Conservation (phyloP, 1,139 yeast genomes). For the Candida sanyaensis region DNA sequence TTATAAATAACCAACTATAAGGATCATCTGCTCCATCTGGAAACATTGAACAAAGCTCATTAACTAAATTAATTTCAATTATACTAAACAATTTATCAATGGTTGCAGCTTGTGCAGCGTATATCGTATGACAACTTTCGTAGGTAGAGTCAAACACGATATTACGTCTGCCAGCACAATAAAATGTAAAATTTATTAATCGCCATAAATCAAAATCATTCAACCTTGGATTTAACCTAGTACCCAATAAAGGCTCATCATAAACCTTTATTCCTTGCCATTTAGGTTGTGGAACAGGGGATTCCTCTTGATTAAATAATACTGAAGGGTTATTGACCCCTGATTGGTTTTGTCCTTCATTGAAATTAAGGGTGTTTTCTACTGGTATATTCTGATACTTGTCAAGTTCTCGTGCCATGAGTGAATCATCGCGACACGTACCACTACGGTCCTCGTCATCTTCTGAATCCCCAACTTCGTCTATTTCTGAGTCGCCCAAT, state of each 20-base stretch:
- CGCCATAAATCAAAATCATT: slow-evolving; percentile 31
- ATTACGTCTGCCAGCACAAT: slow-evolving; percentile 31
- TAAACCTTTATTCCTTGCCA: slow-evolving; percentile 24
- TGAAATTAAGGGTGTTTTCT: background rate
- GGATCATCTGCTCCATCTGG: slow-evolving; percentile 7
- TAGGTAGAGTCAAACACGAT: slow-evolving; percentile 21
- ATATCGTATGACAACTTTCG: slow-evolving; percentile 26
- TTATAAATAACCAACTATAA: background rate
- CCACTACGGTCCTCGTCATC: slow-evolving; percentile 21
- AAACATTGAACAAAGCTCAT: slow-evolving; percentile 11
- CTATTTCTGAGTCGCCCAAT: background rate
- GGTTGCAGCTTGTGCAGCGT: slow-evolving; percentile 21
- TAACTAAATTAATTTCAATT: slow-evolving; percentile 20
- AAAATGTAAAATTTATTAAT: slow-evolving; percentile 36
- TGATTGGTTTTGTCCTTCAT: slow-evolving; percentile 13
- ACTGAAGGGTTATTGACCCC: slow-evolving; percentile 20
- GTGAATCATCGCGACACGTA: background rate
- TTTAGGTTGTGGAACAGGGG: slow-evolving; percentile 3
- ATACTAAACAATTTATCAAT: slow-evolving; percentile 24
- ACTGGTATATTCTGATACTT: slow-evolving; percentile 14
- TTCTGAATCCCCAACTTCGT: slow-evolving; percentile 28
- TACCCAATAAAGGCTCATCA: slow-evolving; percentile 31
- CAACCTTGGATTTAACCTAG: slow-evolving; percentile 23
- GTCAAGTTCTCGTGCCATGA: slow-evolving; percentile 22
- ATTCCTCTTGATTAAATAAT: slow-evolving; percentile 11